Evolutionary conservation across 805 yeast species (phyloP), one percentile per base, ranked within the genome.

Genomic region (Nakazawaea sp.): DNA sequence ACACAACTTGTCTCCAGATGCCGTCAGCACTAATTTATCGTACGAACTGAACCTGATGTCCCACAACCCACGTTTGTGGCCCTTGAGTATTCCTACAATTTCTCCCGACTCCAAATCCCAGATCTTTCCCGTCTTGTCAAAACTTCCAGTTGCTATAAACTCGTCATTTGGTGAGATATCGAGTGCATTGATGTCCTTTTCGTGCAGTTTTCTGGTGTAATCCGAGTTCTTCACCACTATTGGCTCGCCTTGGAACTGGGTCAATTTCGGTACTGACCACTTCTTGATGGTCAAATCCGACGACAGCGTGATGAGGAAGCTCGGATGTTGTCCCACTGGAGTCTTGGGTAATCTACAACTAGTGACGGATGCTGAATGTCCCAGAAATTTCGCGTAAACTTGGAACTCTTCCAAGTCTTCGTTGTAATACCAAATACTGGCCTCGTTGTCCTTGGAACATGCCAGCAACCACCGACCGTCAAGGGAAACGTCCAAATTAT

Each of bases 31-130:
- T 1, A 80, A 57, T 56, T 85, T 80, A 50, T 87, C 96, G 57
- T 69, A 83, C 26, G 76, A 77, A 50, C 87, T 84, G 56, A 92
- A 92, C 44, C 72, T 70, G 23, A 88, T 78, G 53, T 86, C 94
- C 95, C 97, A 92, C 30, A 92, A 72, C 10, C 97, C 97, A 51
- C 99, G 75, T 55, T 80, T 83, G 59, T 92, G 99, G 13, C 96
- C 97, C 43, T 78, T 77, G 44, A 92, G 63, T 6, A 90, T 68
- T 7, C 95, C 96, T 15, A 84, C 64, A 2, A 81, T 76, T 58
- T 92, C 97, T 41, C 98, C 97, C n/a, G 75, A 63, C 30, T 76
- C 83, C 18, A 78, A 52, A 53, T 83, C 80, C 97, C 97, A 92
- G 3, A 92, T 63, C 53, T 92, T 92, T 43, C 84, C 92, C 2